Evolutionary conservation across 225 moss, liverwort and hornwort species (phyloP), one percentile per base, ranked within the genome.

Genomic region (Straminergon stramineum): DNA sequence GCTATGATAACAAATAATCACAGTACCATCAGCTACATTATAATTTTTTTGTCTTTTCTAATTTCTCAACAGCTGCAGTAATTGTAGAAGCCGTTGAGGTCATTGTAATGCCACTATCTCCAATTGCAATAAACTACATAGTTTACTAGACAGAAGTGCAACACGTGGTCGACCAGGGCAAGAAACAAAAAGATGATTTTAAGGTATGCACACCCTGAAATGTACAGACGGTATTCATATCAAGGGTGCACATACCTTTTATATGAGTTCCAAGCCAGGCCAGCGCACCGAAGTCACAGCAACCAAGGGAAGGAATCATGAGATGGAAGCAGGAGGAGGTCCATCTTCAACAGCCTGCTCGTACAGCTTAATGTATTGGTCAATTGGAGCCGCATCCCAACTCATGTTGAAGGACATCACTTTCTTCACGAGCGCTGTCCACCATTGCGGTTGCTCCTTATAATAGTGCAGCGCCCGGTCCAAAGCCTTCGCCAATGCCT

Each of bases 291-390:
- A 91, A 18, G 85, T 89, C 73, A 52, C 87, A 82, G 73, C 52
- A 37, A 16, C 65, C 67, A 16, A 16, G 9, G 27, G 17, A 2
- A 2, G 45, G 21, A 69, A 43, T 92, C 69, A 92, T 0, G 91
- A 89, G 82, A 91, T 58, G 22, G 89, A 85, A 15, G 87, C 91
- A 22, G 82, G 70, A 34, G 87, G 81, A 34, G 81, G 61, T 7
- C 82, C 91, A 63, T 82, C 94, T 85, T 96, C 92, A 22, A 97
- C 88, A 56, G 91, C 89, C 35, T 93, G 91, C 84, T 94, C 91
- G n/a, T 98, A 98, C n/a, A 98, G 93, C 80, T 95, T 93, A 84
- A 94, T 84, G 90, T 98, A 98, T 74, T 96, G 94, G 73, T 96
- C 96, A 77, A 95, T 95, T 2, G 98, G 96, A 22, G 90, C 91